phyloP scores from a whole-genome alignment of 2,329 filamentous ascomycete genomes.

The Aureobasidium leucospermi region DNA sequence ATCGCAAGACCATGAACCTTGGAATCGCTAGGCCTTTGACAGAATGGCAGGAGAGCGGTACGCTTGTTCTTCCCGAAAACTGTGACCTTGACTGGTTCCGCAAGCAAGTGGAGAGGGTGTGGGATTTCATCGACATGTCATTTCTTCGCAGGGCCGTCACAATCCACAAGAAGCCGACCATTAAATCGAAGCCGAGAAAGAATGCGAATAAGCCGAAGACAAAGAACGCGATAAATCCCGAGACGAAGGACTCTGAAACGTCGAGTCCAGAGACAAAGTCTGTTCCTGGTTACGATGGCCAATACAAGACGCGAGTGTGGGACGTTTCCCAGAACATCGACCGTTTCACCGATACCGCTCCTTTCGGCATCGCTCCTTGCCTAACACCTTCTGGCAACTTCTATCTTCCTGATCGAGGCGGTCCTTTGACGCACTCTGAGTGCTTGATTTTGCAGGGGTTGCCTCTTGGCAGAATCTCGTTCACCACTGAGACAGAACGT shows the following conservation, averaged over 20 bases:
- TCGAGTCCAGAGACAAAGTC: background rate
- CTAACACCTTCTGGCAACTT: conserved; percentile 59
- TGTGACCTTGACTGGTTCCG: conserved; percentile 45
- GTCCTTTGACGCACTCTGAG: conserved; percentile 56
- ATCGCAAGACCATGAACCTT: conserved; percentile 43
- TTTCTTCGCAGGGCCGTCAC: conserved; percentile 40
- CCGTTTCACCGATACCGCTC: conserved; percentile 41
- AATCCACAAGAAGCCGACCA: no score
- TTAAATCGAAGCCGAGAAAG: no score
- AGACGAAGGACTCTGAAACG: no score
- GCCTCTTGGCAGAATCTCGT: conserved; percentile 52
- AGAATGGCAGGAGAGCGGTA: conserved; percentile 50
- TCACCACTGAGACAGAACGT: conserved; percentile 52
- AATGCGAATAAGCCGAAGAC: background rate
- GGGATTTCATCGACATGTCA: conserved; percentile 58
- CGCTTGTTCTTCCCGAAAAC: conserved; percentile 48
- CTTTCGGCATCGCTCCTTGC: conserved; percentile 56
- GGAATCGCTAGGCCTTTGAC: conserved; percentile 53
- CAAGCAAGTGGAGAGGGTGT: conserved; percentile 51
- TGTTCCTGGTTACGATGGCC: conserved; percentile 47
- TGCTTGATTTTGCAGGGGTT: conserved; percentile 61
- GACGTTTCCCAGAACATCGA: conserved; percentile 71
- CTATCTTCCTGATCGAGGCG: conserved; percentile 53
- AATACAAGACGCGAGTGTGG: conserved; percentile 49
- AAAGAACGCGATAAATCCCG: no score